These are phyloP conservation scores for Boletus huronensis DNA, from an alignment of 768 basidiomycete species.

Conservation along the genomic window DNA sequence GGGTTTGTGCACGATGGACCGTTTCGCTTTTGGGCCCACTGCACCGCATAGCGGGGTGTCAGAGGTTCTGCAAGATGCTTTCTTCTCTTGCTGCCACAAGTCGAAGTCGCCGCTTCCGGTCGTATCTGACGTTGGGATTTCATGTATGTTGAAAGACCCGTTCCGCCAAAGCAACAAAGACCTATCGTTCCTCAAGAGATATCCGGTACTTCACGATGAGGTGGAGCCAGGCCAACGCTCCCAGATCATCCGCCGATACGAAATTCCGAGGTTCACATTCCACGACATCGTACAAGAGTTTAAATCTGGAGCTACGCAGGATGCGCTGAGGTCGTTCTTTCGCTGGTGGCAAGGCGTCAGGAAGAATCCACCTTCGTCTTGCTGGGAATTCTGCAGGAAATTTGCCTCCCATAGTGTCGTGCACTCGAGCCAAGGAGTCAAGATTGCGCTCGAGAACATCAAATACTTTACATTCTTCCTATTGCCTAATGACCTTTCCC, in stretches of 20 bases:
- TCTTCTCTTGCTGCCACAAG: conserved; percentile 6
- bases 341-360: conserved; percentile 6
- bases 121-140: conserved; percentile 9
- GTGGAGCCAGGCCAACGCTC: conserved; percentile 1
- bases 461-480: conserved; percentile 51
- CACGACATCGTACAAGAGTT: conserved; percentile 11
- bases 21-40: conserved; percentile 61
- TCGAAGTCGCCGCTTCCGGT: conserved; percentile 11
- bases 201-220: not conserved
- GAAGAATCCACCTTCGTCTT: not conserved
- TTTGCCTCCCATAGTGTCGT: conserved; percentile 46
- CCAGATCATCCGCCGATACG: conserved; percentile 6
- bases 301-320: conserved; percentile 4
- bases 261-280: conserved; percentile 2
- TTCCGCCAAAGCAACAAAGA: conserved; percentile 7
- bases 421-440: not conserved
- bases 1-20: conserved; percentile 72
- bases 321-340: conserved; percentile 9
- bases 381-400: conserved; percentile 6
- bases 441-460: conserved; percentile 53
- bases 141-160: not conserved
- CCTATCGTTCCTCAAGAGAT: conserved; percentile 6
- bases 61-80: conserved; percentile 10
- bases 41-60: conserved; percentile 29
- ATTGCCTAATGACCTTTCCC: conserved; percentile 71